Conservation (phyloP, 1,284 basidiomycete genomes). For the Tilletiopsis washingtonensis region DNA sequence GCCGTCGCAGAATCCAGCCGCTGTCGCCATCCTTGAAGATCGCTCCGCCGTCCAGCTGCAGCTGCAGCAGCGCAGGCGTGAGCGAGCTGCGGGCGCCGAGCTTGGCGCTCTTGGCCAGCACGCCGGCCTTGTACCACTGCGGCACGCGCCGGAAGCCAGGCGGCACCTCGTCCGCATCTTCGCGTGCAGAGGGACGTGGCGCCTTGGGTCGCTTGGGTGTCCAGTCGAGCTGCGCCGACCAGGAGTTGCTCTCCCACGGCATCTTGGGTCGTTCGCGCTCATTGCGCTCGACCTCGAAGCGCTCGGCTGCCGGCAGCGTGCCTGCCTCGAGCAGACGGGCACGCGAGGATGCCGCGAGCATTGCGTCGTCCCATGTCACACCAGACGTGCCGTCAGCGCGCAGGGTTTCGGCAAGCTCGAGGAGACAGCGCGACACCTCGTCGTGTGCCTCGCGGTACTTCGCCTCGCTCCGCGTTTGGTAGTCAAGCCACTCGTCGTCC, state of each 20-base stretch:
- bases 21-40: slow-evolving; percentile 10
- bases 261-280: slow-evolving; percentile 12
- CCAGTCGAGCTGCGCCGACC: slow-evolving; percentile 92
- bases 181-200: slow-evolving; percentile 5
- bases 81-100: not conserved
- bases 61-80: slow-evolving; percentile 14
- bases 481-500: slow-evolving; percentile 77
- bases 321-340: too few species aligned
- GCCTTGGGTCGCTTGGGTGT: slow-evolving; percentile 72
- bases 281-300: slow-evolving; percentile 7
- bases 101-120: slow-evolving; percentile 13
- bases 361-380: slow-evolving; percentile 31
- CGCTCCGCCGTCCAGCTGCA: slow-evolving; percentile 21
- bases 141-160: slow-evolving; percentile 14
- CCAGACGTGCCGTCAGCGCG: slow-evolving; percentile 18
- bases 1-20: slow-evolving; percentile 1
- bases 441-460: slow-evolving; percentile 70
- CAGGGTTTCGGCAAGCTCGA: slow-evolving; percentile 61
- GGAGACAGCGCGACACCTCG: slow-evolving; percentile 62
- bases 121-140: slow-evolving; percentile 31
- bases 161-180: not conserved
- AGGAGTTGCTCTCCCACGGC: slow-evolving; percentile 67
- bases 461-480: slow-evolving; percentile 67
- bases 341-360: slow-evolving; percentile 38
- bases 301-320: slow-evolving; percentile 1